Evolutionary conservation across 768 basidiomycete genomes (phyloP).

Genomic region (Rhizopogon vinicolor): DNA sequence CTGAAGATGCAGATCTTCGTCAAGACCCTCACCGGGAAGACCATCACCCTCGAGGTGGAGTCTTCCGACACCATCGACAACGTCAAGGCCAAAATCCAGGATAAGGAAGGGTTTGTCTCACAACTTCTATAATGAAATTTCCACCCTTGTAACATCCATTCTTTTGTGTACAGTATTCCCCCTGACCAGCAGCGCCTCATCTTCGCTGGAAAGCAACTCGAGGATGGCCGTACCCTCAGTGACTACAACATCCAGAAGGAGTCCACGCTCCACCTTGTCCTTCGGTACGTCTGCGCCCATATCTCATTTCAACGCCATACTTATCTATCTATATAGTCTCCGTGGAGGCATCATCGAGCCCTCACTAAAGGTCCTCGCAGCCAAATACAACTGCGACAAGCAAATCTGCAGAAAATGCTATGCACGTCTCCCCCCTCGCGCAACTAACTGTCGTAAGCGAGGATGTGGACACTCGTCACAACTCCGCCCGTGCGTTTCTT

Average conservation of each 20-base stretch:
- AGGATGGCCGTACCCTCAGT: conserved; percentile 93
- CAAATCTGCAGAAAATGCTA: conserved; percentile 99
- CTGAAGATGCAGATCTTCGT: conserved; percentile 68
- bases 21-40: conserved; percentile 93
- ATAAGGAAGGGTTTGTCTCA: conserved; percentile 64
- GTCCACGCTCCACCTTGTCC: conserved; percentile 95
- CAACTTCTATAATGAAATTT: conserved; percentile 19
- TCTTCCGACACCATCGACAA: conserved; percentile 96
- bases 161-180: conserved; percentile 59
- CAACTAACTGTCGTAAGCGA: conserved; percentile 98
- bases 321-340: conserved; percentile 47
- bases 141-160: conserved; percentile 42
- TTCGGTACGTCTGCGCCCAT: conserved; percentile 57
- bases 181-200: conserved; percentile 95
- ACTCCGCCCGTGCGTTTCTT: conserved; percentile 75
- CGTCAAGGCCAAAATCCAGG: conserved; percentile 81
- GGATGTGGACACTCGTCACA: conserved; percentile 88
- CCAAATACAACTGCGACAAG: conserved; percentile 99
- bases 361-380: conserved; percentile 93
- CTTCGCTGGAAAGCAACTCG: conserved; percentile 97
- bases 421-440: conserved; percentile 97
- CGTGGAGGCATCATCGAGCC: conserved; percentile 99
- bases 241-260: conserved; percentile 99
- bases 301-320: conserved; percentile 6
- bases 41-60: conserved; percentile 98